Conservation (phyloP, 768 basidiomycete genomes). For the Suillus alpinus region DNA sequence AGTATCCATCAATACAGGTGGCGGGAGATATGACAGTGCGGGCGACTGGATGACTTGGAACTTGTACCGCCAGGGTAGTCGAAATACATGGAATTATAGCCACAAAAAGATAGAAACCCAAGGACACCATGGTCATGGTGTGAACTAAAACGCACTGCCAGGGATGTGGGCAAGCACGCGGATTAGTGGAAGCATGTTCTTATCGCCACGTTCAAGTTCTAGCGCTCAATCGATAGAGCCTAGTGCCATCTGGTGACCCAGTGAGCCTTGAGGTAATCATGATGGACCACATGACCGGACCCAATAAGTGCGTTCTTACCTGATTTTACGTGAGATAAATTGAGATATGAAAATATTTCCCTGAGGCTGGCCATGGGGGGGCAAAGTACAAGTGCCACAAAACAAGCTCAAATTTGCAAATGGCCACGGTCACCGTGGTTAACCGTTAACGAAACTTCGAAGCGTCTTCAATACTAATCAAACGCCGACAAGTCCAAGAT, state of each 20-base stretch:
- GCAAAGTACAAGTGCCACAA: too few relatives aligned
- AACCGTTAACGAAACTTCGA: too few relatives aligned
- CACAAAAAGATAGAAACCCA: background rate
- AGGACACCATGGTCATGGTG: background rate
- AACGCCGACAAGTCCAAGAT: too few relatives aligned
- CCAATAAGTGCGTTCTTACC: background rate
- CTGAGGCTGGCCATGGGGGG: too few relatives aligned
- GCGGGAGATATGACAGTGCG: conserved; percentile 14
- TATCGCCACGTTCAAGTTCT: background rate
- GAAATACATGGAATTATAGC: background rate
- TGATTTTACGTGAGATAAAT: background rate
- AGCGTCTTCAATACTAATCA: too few relatives aligned
- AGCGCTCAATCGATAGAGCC: background rate
- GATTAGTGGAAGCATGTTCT: background rate
- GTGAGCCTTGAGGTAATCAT: background rate
- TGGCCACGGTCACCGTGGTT: too few relatives aligned
- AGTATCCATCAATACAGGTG: conserved; percentile 15
- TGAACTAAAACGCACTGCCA: background rate
- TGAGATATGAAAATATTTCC: too few relatives aligned
- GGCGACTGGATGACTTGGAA: conserved; percentile 5
- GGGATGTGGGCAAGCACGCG: background rate
- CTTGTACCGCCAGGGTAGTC: conserved; percentile 2
- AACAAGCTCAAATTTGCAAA: too few relatives aligned
- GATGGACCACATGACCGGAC: background rate
- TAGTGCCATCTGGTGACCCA: background rate